Conservation (phyloP, 2,329 filamentous ascomycete species). For the Trichoderma sp. region DNA sequence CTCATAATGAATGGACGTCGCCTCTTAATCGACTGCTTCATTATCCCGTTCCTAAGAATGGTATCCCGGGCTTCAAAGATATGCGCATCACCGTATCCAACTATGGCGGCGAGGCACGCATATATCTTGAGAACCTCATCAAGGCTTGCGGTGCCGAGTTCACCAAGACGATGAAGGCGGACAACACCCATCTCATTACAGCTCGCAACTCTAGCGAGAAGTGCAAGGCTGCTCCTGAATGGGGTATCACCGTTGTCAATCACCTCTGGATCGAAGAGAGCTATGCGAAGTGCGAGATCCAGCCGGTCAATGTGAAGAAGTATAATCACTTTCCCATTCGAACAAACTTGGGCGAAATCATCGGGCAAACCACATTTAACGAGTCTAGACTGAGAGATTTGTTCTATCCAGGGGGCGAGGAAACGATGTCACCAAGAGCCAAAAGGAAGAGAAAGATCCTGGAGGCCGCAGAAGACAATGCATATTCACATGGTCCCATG, state of each 20-base stretch:
- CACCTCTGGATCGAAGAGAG: conserved; percentile 98
- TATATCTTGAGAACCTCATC: conserved; percentile 91
- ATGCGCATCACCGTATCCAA: conserved; percentile 89
- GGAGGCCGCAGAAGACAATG: conserved; percentile 54
- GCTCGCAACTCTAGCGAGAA: conserved; percentile 90
- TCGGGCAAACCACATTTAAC: conserved; percentile 85
- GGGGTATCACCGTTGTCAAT: conserved; percentile 87
- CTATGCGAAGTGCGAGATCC: conserved; percentile 83
- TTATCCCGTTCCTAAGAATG: conserved; percentile 78
- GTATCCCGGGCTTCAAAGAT: conserved; percentile 76
- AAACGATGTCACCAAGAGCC: conserved; percentile 45
- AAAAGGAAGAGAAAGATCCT: conserved; percentile 54
- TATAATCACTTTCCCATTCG: conserved; percentile 86
- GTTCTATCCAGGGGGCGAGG: conserved; percentile 67
- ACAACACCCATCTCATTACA: conserved; percentile 94
- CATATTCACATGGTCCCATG: conserved; percentile 49
- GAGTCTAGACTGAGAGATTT: conserved; percentile 60
- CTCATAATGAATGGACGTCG: conserved; percentile 84
- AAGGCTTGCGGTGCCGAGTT: conserved; percentile 81
- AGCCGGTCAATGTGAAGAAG: conserved; percentile 69
- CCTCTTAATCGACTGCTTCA: conserved; percentile 82
- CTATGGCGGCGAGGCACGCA: conserved; percentile 90
- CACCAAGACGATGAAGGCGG: conserved; percentile 91
- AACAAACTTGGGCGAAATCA: conserved; percentile 90
- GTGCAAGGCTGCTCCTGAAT: conserved; percentile 87